Evolutionary conservation across 2,329 filamentous ascomycete genomes (phyloP), one percentile per base, ranked within the genome.

Genomic region (Paramyrothecium roridum): DNA sequence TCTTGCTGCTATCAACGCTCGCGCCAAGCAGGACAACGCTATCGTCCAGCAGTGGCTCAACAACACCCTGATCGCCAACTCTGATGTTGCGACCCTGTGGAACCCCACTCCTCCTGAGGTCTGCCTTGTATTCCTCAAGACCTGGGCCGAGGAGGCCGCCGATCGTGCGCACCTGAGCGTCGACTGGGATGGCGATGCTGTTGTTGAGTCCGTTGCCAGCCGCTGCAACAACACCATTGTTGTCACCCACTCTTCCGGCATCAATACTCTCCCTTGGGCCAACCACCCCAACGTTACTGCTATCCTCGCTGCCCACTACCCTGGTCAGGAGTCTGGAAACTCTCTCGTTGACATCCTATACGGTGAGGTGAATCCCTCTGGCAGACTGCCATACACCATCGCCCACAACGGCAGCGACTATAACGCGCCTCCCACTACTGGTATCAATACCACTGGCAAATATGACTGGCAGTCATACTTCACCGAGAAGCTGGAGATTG

Each of bases 351-450:
- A 88, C 61, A 72, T 91, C 37, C 76, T 91, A 3, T 90, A 84
- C 64, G 88, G 88, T 56, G 82, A 86, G 52, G 80, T 83, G 53
- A 86, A 84, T 43, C 87, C 87, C 22, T 86, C 83, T 56, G 88
- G 88, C 8, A 84, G 87, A 61, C 76, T 91, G 11, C 87, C 87
- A 3, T 90, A 90, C 72, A 90, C 87, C n/a, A 83, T 89, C 62
- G 86, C 86, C n/a, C 71, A 74, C 57, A 78, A 80, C 23, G 81
- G 76, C 20, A 74, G 69, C 37, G 75, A 78, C 68, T 76, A 76
- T 67, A 76, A 76, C 48, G 71, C 71, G 1, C 73, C 73, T 3
- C 68, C 70, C 1, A 74, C 70, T 17, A 75, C 73, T 1, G 65
- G 61, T 12, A 58, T 73, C 60, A 67, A 70, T 61, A 74, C 69